Evolutionary conservation across 1,284 basidiomycete genomes (phyloP).

Genomic region (Fistulina hepatica): DNA sequence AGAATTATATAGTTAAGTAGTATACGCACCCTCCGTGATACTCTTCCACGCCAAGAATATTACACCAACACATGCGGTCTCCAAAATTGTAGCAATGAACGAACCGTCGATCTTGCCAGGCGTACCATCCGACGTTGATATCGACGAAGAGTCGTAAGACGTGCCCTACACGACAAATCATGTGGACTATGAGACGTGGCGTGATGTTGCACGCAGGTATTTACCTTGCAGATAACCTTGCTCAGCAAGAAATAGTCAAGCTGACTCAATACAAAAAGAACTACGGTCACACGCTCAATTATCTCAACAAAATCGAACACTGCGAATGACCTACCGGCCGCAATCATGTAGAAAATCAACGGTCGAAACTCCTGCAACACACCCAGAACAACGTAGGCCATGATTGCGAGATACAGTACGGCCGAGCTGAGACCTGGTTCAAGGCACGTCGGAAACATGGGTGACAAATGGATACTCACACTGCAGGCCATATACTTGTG

Average conservation of each 20-base stretch:
- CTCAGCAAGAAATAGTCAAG: slow-evolving; percentile 69
- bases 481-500: slow-evolving; percentile 76
- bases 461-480: slow-evolving; percentile 33
- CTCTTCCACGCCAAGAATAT: slow-evolving; percentile 73
- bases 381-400: slow-evolving; percentile 65
- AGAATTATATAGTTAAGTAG: not conserved
- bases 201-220: no score
- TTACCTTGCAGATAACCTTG: slow-evolving; percentile 66
- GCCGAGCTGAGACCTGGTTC: slow-evolving; percentile 39
- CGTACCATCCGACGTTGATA: slow-evolving; percentile 33
- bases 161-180: not conserved
- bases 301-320: no score
- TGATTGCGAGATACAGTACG: slow-evolving; percentile 54
- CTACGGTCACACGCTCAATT: no score
- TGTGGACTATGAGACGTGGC: slow-evolving; percentile 14
- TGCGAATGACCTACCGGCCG: no score
- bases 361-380: slow-evolving; percentile 65
- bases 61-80: slow-evolving; percentile 58
- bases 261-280: slow-evolving; percentile 66
- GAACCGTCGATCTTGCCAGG: slow-evolving; percentile 64
- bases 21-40: slow-evolving; percentile 68
- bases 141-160: not conserved
- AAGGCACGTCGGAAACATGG: slow-evolving; percentile 1
- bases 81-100: slow-evolving; percentile 69
- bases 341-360: slow-evolving; percentile 56